A percentile compares a stretch with the other conserved stretches of the same genome.
Conservation (phyloP, 208 protist genomes). For the Trypanosoma scelopori region DNA sequence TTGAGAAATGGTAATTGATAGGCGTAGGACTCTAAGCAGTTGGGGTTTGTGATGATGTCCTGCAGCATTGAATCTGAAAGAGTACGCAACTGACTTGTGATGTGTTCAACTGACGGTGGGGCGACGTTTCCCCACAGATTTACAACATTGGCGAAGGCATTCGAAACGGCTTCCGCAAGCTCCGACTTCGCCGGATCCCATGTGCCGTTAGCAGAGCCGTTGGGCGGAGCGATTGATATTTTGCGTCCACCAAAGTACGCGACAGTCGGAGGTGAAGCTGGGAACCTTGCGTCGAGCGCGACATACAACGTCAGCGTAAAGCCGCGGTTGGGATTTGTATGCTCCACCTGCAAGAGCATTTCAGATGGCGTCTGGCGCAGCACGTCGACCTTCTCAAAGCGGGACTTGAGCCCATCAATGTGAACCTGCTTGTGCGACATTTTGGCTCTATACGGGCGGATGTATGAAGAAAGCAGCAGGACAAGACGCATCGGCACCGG, state of each 20-base stretch:
- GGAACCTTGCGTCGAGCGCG: conserved; percentile 46
- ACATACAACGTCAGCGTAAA: conserved; percentile 70
- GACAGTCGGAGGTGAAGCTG: conserved; percentile 54
- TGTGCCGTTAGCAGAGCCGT: conserved; percentile 33
- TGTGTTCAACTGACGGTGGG: conserved; percentile 57
- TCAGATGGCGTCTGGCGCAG: conserved; percentile 45
- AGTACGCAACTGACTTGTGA: conserved; percentile 40
- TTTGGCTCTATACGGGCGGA: not conserved
- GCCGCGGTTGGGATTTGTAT: conserved; percentile 39
- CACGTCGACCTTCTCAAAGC: conserved; percentile 45
- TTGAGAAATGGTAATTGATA: conserved; percentile 85
- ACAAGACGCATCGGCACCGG: conserved; percentile 9
- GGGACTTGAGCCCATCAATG: conserved; percentile 36
- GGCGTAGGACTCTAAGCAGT: conserved; percentile 83
- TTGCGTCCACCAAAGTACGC: conserved; percentile 54
- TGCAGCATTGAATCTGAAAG: conserved; percentile 66
- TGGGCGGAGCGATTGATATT: conserved; percentile 54
- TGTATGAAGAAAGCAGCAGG: not conserved
- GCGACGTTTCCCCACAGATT: conserved; percentile 67
- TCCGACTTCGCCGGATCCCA: conserved; percentile 59
- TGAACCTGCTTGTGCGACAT: conserved; percentile 39
- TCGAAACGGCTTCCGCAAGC: conserved; percentile 64
- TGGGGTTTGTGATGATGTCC: conserved; percentile 69
- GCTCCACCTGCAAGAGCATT: conserved; percentile 62
- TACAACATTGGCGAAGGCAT: conserved; percentile 66